Evolutionary conservation across 495 filamentous ascomycete genomes (phyloP).

Genomic region (Hyphodiscus hymeniophilus): DNA sequence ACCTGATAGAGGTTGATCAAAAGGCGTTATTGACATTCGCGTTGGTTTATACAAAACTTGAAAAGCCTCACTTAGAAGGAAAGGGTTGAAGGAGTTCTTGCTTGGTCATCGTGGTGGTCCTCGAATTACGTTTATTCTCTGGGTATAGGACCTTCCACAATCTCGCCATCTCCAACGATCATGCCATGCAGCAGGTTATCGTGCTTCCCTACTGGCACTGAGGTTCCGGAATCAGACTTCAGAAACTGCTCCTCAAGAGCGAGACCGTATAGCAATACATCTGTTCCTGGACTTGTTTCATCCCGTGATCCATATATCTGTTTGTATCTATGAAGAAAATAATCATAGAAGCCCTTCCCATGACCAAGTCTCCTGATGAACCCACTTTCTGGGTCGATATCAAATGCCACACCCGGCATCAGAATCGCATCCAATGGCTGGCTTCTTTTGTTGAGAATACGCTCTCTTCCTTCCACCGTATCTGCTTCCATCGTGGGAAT

Average conservation of each 20-base stretch:
- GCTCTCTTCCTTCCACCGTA: conserved; percentile 53
- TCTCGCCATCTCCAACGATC: conserved; percentile 23
- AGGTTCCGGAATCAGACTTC: conserved; percentile 36
- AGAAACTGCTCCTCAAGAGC: conserved; percentile 85
- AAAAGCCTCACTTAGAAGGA: conserved; percentile 4
- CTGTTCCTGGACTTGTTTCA: conserved; percentile 37
- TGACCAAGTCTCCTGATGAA: conserved; percentile 73
- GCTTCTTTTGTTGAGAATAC: conserved; percentile 54
- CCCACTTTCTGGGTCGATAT: conserved; percentile 39
- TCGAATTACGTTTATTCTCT: conserved; percentile 2
- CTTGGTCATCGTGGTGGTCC: conserved; percentile 1
- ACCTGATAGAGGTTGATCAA: conserved; percentile 31
- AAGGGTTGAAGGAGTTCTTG: background rate
- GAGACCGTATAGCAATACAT: conserved; percentile 65
- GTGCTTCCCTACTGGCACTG: conserved; percentile 49
- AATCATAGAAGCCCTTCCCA: conserved; percentile 96
- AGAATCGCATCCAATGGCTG: conserved; percentile 76
- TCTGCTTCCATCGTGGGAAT: conserved; percentile 69
- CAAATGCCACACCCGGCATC: conserved; percentile 92
- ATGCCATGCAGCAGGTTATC: conserved; percentile 22
- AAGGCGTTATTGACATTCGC: conserved; percentile 16
- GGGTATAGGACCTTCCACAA: conserved; percentile 15
- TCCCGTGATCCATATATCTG: conserved; percentile 32
- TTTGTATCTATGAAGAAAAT: conserved; percentile 70
- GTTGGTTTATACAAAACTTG: conserved; percentile 2